A percentile compares a stretch with the other conserved stretches of the same genome.
Evolutionary conservation across 2,329 filamentous ascomycete species (phyloP).

Genomic region (Aspergillus puulaauensis): DNA sequence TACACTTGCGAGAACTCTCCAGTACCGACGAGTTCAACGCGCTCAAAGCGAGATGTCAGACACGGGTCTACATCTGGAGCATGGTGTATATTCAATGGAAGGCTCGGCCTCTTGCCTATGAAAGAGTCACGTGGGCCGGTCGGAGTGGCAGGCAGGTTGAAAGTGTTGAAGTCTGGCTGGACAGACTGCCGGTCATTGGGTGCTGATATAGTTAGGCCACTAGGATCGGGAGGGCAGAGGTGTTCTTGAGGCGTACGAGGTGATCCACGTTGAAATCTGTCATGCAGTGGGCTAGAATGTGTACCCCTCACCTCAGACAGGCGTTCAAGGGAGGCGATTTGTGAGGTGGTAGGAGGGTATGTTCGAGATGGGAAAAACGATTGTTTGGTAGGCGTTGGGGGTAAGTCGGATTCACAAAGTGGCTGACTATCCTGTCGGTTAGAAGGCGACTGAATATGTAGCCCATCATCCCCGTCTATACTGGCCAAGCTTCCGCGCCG

Average conservation of each 20-base stretch:
- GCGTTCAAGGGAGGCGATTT: slow-evolving; percentile 35
- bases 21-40: slow-evolving; percentile 75
- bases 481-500: slow-evolving; percentile 74
- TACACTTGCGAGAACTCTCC: slow-evolving; percentile 96
- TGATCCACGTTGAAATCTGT: slow-evolving; percentile 55
- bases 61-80: slow-evolving; percentile 72
- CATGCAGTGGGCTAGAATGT: slow-evolving; percentile 58
- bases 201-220: slow-evolving; percentile 77
- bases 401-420: slow-evolving; percentile 68
- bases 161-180: slow-evolving; percentile 42
- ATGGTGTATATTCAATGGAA: slow-evolving; percentile 69
- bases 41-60: slow-evolving; percentile 73
- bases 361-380: slow-evolving; percentile 38
- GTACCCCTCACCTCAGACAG: slow-evolving; percentile 32
- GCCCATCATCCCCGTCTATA: slow-evolving; percentile 73
- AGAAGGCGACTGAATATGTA: slow-evolving; percentile 58
- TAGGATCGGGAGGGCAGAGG: slow-evolving; percentile 75
- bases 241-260: slow-evolving; percentile 79
- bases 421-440: slow-evolving; percentile 56
- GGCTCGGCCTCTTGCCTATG: slow-evolving; percentile 59
- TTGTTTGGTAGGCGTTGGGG: slow-evolving; percentile 89
- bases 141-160: slow-evolving; percentile 74
- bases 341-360: slow-evolving; percentile 32
- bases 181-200: slow-evolving; percentile 44
- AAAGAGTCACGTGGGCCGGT: slow-evolving; percentile 65